Conservation (phyloP, 2,329 filamentous ascomycete species). For the Lachnellula hyalina region DNA sequence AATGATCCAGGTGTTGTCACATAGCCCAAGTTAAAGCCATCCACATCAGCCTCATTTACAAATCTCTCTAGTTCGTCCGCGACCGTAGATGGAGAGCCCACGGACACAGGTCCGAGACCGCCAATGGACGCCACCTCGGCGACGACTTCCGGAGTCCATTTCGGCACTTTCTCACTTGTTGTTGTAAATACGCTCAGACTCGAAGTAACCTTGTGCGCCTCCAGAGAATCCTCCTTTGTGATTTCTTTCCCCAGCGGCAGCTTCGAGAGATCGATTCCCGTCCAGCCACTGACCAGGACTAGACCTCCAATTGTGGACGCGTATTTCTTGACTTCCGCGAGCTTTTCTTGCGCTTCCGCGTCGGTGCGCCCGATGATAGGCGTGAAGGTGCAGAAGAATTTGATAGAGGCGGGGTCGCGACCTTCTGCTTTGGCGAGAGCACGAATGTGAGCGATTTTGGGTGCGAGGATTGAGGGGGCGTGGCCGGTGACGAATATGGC, state of each 20-base stretch:
- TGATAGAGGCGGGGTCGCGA: constrained; percentile 55
- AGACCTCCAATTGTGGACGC: constrained; percentile 61
- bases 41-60: constrained; percentile 63
- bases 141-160: constrained; percentile 66
- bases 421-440: constrained; percentile 48
- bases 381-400: constrained; percentile 61
- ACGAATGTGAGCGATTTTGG: constrained; percentile 57
- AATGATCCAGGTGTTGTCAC: constrained; percentile 62
- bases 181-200: constrained; percentile 45
- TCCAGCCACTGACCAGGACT: constrained; percentile 68
- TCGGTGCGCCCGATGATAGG: constrained; percentile 61
- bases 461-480: constrained; percentile 52
- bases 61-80: constrained; percentile 62
- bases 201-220: constrained; percentile 47
- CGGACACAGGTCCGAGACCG: constrained; percentile 52
- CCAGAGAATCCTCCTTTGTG: constrained; percentile 47
- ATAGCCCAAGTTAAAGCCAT: constrained; percentile 71
- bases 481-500: constrained; percentile 64
- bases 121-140: constrained; percentile 64
- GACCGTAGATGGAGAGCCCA: constrained; percentile 47
- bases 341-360: constrained; percentile 60
- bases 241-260: constrained; percentile 54
- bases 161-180: constrained; percentile 41
- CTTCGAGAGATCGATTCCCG: constrained; percentile 57
- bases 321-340: constrained; percentile 54